These are phyloP conservation scores for Fusarium palustre DNA, from an alignment of 2,329 filamentous ascomycete species.

Conservation along the genomic window DNA sequence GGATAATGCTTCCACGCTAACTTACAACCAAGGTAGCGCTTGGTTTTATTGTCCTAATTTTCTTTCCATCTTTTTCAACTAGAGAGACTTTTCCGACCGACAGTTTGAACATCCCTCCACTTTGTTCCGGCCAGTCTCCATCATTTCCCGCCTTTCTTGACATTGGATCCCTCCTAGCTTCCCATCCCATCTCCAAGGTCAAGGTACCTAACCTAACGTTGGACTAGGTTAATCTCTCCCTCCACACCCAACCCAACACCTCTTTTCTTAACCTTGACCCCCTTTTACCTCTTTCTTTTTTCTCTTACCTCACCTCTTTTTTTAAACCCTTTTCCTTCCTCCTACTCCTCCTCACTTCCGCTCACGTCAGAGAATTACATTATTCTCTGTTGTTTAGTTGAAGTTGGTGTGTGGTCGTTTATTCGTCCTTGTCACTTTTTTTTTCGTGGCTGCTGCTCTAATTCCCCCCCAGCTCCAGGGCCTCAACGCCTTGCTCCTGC, in stretches of 20 bases:
- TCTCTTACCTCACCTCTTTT: slow-evolving; percentile 22
- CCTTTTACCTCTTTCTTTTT: slow-evolving; percentile 32
- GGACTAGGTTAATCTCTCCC: slow-evolving; percentile 18
- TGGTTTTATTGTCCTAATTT: slow-evolving; percentile 26
- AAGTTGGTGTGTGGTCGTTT: slow-evolving; percentile 38
- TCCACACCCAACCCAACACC: slow-evolving; percentile 30
- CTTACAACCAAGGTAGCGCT: neutral
- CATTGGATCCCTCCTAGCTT: neutral
- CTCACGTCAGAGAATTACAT: slow-evolving; percentile 17
- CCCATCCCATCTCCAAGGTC: slow-evolving; percentile 5
- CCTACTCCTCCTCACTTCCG: slow-evolving; percentile 3
- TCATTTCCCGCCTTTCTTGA: slow-evolving; percentile 32
- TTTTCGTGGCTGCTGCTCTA: slow-evolving; percentile 20
- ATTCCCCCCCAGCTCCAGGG: slow-evolving; percentile 19
- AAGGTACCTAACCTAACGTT: slow-evolving; percentile 19
- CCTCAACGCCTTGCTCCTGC: slow-evolving; percentile 24
- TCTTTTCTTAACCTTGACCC: slow-evolving; percentile 16
- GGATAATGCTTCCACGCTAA: slow-evolving; percentile 5
- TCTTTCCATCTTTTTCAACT: neutral
- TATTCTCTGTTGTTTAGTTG: slow-evolving; percentile 20
- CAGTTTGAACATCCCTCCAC: slow-evolving; percentile 40
- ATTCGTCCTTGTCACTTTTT: slow-evolving; percentile 17
- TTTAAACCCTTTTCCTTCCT: slow-evolving; percentile 8
- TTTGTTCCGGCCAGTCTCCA: slow-evolving; percentile 37
- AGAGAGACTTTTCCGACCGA: slow-evolving; percentile 25